These are phyloP conservation scores for Ganoderma leucocontextum DNA, from an alignment of 1,284 basidiomycete genomes.

Conservation along the genomic window DNA sequence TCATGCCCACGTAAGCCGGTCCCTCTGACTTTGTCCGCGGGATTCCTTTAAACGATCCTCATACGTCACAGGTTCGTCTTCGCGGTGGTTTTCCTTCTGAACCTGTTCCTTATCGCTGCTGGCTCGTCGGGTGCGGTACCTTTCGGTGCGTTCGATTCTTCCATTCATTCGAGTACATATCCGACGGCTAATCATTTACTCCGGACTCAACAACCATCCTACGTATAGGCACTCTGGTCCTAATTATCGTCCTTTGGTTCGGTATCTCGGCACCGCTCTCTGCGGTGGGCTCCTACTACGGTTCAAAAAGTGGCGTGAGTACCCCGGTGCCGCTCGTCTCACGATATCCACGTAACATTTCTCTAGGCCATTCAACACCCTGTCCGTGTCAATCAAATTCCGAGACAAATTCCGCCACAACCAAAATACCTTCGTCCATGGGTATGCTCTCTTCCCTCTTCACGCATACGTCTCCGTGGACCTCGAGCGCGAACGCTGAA, in stretches of 20 bases:
- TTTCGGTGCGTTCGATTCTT: constrained; percentile 66
- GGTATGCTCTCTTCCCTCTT: constrained; percentile 51
- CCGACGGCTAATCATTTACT: neutral
- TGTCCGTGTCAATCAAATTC: constrained; percentile 92
- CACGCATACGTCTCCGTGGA: neutral
- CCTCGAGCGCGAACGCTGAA: neutral
- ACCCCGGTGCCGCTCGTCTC: neutral
- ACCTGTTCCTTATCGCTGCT: constrained; percentile 86
- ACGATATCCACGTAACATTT: neutral
- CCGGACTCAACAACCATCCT: constrained; percentile 8
- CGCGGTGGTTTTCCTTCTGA: constrained; percentile 83
- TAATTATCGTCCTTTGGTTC: constrained; percentile 95
- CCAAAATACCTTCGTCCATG: constrained; percentile 86
- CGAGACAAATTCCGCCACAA: constrained; percentile 86
- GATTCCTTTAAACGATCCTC: constrained; percentile 12
- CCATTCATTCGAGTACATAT: constrained; percentile 10
- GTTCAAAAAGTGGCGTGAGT: constrained; percentile 87
- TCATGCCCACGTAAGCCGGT: constrained; percentile 83
- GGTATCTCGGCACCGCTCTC: constrained; percentile 91
- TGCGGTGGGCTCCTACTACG: constrained; percentile 78
- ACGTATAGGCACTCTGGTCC: constrained; percentile 79
- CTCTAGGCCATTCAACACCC: constrained; percentile 76
- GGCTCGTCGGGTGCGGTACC: constrained; percentile 96
- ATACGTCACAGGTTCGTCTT: constrained; percentile 72
- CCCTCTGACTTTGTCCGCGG: constrained; percentile 2